Evolutionary conservation across 106 monocot species (phyloP).

Genomic region (Vanilla planifolia): DNA sequence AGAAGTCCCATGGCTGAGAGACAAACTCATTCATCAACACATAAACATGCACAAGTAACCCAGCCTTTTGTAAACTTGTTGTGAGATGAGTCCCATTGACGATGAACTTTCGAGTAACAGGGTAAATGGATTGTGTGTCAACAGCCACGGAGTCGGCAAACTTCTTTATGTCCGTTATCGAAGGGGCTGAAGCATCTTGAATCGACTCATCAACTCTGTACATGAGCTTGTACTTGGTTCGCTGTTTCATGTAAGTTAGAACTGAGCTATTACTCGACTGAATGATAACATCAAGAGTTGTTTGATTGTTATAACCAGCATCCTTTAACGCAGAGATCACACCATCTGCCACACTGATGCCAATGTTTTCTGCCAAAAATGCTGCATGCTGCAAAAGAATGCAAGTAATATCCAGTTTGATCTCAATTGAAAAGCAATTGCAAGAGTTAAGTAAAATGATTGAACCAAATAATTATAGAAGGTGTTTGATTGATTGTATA

Average conservation of each 20-base stretch:
- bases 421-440: neutral
- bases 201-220: constrained; percentile 56
- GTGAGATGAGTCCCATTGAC: constrained; percentile 27
- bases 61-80: constrained; percentile 27
- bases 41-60: constrained; percentile 55
- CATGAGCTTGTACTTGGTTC: constrained; percentile 53
- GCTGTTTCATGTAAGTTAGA: constrained; percentile 38
- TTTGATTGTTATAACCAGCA: constrained; percentile 41
- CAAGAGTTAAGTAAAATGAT: neutral
- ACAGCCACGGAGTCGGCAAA: constrained; percentile 65
- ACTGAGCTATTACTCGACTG: constrained; percentile 63
- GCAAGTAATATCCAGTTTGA: neutral
- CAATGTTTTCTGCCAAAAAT: constrained; percentile 40
- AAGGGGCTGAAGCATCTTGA: constrained; percentile 24
- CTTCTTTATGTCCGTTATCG: constrained; percentile 43
- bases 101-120: constrained; percentile 15
- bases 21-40: constrained; percentile 58
- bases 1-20: constrained; percentile 65
- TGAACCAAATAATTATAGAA: no score
- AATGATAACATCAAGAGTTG: constrained; percentile 39
- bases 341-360: constrained; percentile 27
- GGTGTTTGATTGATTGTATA: no score
- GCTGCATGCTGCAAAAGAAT: constrained; percentile 45
- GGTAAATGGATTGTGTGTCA: constrained; percentile 45
- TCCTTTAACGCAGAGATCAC: constrained; percentile 36